Conservation (phyloP, 2,329 filamentous ascomycete species). For the Penicillium italicum region DNA sequence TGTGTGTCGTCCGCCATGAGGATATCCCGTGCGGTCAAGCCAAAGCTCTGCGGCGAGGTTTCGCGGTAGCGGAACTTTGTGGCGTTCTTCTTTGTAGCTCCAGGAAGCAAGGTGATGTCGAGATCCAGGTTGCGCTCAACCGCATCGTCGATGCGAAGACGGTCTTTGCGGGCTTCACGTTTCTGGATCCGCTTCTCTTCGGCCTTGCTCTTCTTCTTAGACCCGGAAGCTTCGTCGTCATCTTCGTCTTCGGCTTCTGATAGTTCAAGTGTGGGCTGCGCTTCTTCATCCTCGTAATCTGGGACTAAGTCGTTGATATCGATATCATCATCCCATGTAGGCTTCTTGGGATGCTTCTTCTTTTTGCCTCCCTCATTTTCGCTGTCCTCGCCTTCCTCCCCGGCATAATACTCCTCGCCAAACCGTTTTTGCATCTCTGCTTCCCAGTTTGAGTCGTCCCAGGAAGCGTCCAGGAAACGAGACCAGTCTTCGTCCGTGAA, state of each 20-base stretch:
- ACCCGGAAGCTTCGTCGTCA: constrained; percentile 44
- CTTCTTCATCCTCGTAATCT: constrained; percentile 76
- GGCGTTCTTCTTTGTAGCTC: constrained; percentile 50
- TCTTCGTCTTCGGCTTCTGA: constrained; percentile 52
- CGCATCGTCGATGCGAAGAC: constrained; percentile 77
- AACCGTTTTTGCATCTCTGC: constrained; percentile 84
- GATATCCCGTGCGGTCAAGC: constrained; percentile 85
- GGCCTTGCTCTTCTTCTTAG: constrained; percentile 45
- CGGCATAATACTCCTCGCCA: constrained; percentile 79
- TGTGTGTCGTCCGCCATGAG: constrained; percentile 80
- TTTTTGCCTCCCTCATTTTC: constrained; percentile 48
- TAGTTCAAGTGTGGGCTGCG: constrained; percentile 53
- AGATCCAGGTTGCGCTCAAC: constrained; percentile 78
- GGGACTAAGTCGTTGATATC: constrained; percentile 91
- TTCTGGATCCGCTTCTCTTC: constrained; percentile 58
- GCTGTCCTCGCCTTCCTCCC: constrained; percentile 53
- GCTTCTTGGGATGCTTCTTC: constrained; percentile 71
- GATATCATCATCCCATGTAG: constrained; percentile 94
- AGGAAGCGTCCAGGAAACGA: constrained; percentile 78
- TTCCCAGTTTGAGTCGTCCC: constrained; percentile 88
- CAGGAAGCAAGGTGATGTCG: constrained; percentile 59
- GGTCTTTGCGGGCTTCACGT: constrained; percentile 73
- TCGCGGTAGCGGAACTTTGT: constrained; percentile 84
- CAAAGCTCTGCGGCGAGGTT: constrained; percentile 84
- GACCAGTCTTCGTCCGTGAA: constrained; percentile 77